Percentiles rank a stretch among this genome's conserved stretches.
phyloP scores from a whole-genome alignment of 345 rosid species.

The Rhodamnia argentea region DNA sequence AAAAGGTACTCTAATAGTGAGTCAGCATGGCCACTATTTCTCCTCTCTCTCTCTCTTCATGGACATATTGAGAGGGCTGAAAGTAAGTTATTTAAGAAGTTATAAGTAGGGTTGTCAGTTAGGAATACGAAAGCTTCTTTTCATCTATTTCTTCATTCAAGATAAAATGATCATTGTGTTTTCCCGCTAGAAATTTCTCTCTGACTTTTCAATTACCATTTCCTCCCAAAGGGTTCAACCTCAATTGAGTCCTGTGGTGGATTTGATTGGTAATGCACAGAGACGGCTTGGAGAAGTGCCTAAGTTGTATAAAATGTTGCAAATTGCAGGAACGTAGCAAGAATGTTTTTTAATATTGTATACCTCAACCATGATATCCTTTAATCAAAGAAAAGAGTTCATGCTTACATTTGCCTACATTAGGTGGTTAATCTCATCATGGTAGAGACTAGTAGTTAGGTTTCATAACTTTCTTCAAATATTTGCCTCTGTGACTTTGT shows the following conservation, averaged over 20 bases:
- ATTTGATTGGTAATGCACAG: not conserved
- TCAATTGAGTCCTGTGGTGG: not conserved
- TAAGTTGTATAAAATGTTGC: not conserved
- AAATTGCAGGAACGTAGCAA: not conserved
- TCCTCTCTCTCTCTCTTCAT: not conserved
- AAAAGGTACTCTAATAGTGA: constrained; percentile 49
- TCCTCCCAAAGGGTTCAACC: not conserved
- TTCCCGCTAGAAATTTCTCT: not conserved
- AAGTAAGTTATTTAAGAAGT: not conserved
- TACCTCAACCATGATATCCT: not conserved
- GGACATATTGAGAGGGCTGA: not conserved
- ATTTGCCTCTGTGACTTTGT: not conserved
- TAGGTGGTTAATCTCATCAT: not conserved
- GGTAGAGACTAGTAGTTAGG: not conserved
- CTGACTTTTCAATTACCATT: not conserved
- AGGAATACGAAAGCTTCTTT: not conserved
- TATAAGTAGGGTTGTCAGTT: not conserved
- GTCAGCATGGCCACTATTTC: not conserved
- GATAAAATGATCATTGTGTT: not conserved
- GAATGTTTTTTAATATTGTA: not conserved
- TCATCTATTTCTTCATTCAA: not conserved
- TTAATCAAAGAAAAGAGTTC: not conserved
- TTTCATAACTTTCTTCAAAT: not conserved
- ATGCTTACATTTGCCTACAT: not conserved
- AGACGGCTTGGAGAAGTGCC: not conserved